Base-by-base conservation (phyloP, 2,329 filamentous ascomycete genomes). In the Aspergillus costaricaensis region DNA sequence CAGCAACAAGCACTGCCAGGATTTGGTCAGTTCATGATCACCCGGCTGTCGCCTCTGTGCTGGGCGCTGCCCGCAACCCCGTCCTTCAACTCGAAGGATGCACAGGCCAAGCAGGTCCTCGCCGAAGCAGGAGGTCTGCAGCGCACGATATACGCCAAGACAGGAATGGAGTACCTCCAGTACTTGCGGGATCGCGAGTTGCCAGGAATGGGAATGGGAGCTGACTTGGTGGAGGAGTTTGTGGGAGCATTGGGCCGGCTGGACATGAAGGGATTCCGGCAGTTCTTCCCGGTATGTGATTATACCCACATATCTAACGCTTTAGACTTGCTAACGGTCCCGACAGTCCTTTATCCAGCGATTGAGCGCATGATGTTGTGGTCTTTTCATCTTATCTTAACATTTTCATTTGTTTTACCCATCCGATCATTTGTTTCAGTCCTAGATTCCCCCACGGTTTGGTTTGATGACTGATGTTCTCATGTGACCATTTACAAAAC, bases 11-110 rank as follows among this genome's bases (percentile, higher is more conserved):
- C 76, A 3, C 76, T 99, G 27, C 91, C 93, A 2, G 94, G 95
- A 6, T 99, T 99, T 73, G 92, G 96, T 68, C 85, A 86, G 59
- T 98, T 96, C 77, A 90, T 96, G 77, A 90, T 98, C 60, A 87
- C 91, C 47, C 86, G 90, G 21, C 96, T 99, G 79, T 94, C 96
- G 60, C 86, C 91, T 0, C 84, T 96, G 7, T 93, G 91, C 74
- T 99, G 95, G 95, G 90, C 91, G 43, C 88, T 98, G 6, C 86
- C 96, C 38, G 87, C 86, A 41, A 90, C 93, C 48, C 83, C 89
- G 5, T 84, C 84, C 19, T 97, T 98, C 82, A 90, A 90, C 65
- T 87, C 91, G 1, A 88, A 88, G 64, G 95, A 99, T 74, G 92
- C 93, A 1, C 92, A 96, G 79, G 91, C 91, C 36, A 91, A 90